Base-by-base conservation (phyloP, 768 basidiomycete species). In the Hydnomerulius pinastri region DNA sequence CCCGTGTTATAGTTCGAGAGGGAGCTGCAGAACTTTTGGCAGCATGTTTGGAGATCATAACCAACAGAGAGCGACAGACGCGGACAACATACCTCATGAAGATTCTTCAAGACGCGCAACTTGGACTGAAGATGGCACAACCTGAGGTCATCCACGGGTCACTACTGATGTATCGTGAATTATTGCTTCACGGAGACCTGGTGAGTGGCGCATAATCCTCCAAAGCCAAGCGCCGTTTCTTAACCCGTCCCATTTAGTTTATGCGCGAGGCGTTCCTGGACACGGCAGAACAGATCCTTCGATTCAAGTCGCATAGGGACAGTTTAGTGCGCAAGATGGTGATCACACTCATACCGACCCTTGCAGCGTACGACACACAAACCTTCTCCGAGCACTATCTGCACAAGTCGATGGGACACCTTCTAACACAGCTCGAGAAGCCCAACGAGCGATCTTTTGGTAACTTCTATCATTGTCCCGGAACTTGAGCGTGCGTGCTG, bases 61-160 rank as follows among this genome's bases (percentile, higher is more conserved):
- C 82, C 23, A 75, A 80, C 56, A 73, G 92, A 63, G 85, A 91
- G 60, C 79, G 87, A 17, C 81, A 85, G 57, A 73, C 78, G 0
- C 80, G 77, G 45, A 86, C 75, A 59, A 74, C 78, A 40, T 90
- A 86, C 60, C 77, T 95, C 48, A 71, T 75, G 54, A 87, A 87
- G 73, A 88, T 98, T n/a, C 80, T 95, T 25, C 82, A 86, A 48
- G 94, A 98, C 61, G 92, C 94, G 4, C 88, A 92, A 61, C 74
- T 77, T 41, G 88, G 96, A 13, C 71, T 94, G 48, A 91, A 88
- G 66, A 83, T 82, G 61, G 78, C 78, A 5, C 85, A 87, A 50
- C 86, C 90, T 6, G 97, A 98, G 68, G 77, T 91, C 21, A 91
- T 98, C 30, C 93, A 98, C 57, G 97, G 95, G 2, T 93, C 91